Evolutionary conservation across 2,329 filamentous ascomycete genomes (phyloP), one percentile per base, ranked within the genome.

Genomic region (Hysterium pulicare): DNA sequence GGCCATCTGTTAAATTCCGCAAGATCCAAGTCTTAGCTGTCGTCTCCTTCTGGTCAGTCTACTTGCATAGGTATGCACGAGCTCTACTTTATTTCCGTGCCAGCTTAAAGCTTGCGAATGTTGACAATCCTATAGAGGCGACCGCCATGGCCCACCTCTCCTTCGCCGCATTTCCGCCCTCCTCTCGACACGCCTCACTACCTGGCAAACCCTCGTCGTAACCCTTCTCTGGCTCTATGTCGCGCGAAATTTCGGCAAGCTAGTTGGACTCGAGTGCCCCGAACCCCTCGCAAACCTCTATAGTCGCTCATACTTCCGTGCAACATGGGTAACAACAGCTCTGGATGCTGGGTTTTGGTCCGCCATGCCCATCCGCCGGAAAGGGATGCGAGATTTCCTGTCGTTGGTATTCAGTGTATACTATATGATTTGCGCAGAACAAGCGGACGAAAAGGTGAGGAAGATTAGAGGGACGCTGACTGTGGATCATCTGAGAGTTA

Each of bases 331-430:
- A 13, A 83, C 93, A 40, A 98, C 93, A 0, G 93, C 90, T 0
- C 71, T 98, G 47, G 93, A 98, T 58, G 93, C 93, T 5, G 93
- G 93, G 1, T 98, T 96, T 67, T 98, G 93, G 93, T 95, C 90
- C 0, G 93, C 93, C 24, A 98, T 98, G 93, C 85, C 83, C 57
- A 90, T 98, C 50, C 81, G 80, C 43, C 75, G 75, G 36, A 90
- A 86, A 57, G 90, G 87, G 81, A 54, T 95, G 32, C 78, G 90
- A 30, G 90, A 97, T 62, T 62, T 95, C 11, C 81, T 86, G 8
- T 90, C 88, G 61, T 75, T 97, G 16, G 73, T 88, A 35, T 97
- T 96, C 67, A 87, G 87, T 0, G 62, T 86, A 9, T 98, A 95
- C 68, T 98, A 98, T 64, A 75, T 98, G 49, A 79, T 97, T 41